Percentiles rank a stretch among this genome's conserved stretches.
phyloP scores from a whole-genome alignment of 306 rosid genomes.

The Lotus japonicus region DNA sequence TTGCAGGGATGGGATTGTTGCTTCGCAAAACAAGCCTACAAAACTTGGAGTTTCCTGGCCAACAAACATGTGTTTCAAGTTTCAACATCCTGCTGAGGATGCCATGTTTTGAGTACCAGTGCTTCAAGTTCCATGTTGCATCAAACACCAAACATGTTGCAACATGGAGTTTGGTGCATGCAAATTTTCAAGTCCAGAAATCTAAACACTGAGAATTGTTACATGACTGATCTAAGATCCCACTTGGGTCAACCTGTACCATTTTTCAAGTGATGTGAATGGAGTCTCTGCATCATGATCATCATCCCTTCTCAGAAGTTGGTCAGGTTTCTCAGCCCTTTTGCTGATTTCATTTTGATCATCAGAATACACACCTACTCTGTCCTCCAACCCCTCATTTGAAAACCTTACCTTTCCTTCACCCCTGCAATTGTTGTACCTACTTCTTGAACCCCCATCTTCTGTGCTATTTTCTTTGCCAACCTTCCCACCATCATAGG shows the following conservation, averaged over 20 bases:
- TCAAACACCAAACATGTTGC: constrained; percentile 21
- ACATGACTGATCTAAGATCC: constrained; percentile 41
- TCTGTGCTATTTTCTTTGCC: constrained; percentile 23
- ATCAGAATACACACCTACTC: constrained; percentile 19
- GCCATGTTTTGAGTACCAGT: too few relatives aligned
- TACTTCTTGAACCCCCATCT: constrained; percentile 37
- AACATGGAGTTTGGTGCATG: neutral
- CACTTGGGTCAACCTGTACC: constrained; percentile 49
- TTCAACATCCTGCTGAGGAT: too few relatives aligned
- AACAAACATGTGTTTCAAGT: neutral
- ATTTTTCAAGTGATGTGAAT: constrained; percentile 47
- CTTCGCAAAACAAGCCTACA: constrained; percentile 34
- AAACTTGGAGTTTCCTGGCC: constrained; percentile 15
- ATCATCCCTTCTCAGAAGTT: constrained; percentile 28
- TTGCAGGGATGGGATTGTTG: too few relatives aligned
- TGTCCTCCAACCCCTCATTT: constrained; percentile 30
- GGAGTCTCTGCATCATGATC: constrained; percentile 40
- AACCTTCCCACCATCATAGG: constrained; percentile 22
- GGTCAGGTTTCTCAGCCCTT: constrained; percentile 25
- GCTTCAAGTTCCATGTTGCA: constrained; percentile 24
- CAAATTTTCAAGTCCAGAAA: constrained; percentile 48
- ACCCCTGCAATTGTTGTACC: constrained; percentile 18
- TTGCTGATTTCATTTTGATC: constrained; percentile 29
- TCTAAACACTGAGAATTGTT: constrained; percentile 54
- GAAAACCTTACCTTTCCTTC: constrained; percentile 29